Conservation (phyloP, 352 stramenopile genomes). For the Phytophthora pseudosyringae region DNA sequence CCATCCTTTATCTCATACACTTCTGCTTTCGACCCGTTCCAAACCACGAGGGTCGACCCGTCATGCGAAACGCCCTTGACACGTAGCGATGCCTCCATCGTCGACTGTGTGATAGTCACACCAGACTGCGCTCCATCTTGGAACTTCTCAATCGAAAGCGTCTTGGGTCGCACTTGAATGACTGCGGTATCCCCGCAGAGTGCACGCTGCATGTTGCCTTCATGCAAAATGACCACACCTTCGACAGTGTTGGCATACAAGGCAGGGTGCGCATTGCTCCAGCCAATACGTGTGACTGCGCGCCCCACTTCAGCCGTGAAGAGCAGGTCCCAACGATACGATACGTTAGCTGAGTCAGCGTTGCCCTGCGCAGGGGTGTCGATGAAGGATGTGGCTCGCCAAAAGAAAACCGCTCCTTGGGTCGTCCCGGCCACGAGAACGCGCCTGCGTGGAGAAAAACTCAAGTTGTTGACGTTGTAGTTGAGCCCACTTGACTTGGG, state of each 20-base stretch:
- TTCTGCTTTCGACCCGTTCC: constrained; percentile 86
- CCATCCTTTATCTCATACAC: constrained; percentile 88
- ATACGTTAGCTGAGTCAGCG: constrained; percentile 23
- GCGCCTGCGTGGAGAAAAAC: constrained; percentile 89
- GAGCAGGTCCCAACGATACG: constrained; percentile 75
- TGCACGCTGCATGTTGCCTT: constrained; percentile 86
- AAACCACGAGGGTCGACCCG: constrained; percentile 75
- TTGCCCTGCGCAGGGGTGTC: constrained; percentile 18
- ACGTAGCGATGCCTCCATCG: constrained; percentile 64
- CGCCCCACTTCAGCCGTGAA: constrained; percentile 62
- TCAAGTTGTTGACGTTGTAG: constrained; percentile 85
- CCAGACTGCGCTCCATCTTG: constrained; percentile 55
- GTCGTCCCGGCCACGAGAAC: constrained; percentile 89
- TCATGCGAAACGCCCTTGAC: constrained; percentile 91
- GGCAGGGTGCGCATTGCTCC: constrained; percentile 66
- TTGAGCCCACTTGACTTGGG: constrained; percentile 47
- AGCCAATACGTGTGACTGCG: constrained; percentile 65
- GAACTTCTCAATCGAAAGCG: constrained; percentile 80
- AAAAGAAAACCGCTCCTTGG: constrained; percentile 90
- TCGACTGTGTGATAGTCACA: constrained; percentile 66
- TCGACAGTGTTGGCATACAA: constrained; percentile 79
- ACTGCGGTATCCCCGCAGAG: constrained; percentile 84
- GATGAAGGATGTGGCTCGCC: constrained; percentile 74
- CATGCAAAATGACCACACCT: constrained; percentile 81
- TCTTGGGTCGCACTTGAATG: constrained; percentile 80